A percentile compares a stretch with the other conserved stretches of the same genome.
phyloP scores from a whole-genome alignment of 78 protist species.

The Planoprotostelium fungivorum region DNA sequence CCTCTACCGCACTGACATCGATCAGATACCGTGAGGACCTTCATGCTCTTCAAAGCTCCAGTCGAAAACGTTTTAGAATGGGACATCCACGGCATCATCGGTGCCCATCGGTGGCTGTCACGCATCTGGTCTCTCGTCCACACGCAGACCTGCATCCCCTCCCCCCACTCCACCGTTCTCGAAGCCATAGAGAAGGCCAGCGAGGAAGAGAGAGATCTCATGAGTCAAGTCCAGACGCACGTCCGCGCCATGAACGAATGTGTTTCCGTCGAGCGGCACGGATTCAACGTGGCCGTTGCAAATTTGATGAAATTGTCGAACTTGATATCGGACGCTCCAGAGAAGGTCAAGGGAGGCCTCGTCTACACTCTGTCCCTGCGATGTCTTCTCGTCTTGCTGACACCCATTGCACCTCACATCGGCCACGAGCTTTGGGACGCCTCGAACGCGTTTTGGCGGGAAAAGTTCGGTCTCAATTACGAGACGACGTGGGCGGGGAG shows the following conservation, averaged over 20 bases:
- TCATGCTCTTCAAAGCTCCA: constrained; percentile 81
- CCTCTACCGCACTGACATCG: constrained; percentile 11
- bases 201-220: constrained; percentile 1
- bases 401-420: constrained; percentile 67
- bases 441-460: background rate
- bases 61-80: constrained; percentile 68
- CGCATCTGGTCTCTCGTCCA: constrained; percentile 27
- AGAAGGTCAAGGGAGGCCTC: background rate
- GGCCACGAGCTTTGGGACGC: constrained; percentile 42
- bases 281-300: constrained; percentile 63
- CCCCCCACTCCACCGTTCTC: background rate
- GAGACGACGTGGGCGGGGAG: background rate
- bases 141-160: background rate
- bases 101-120: constrained; percentile 54
- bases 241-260: constrained; percentile 10
- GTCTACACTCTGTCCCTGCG: background rate
- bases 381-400: constrained; percentile 12
- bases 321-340: background rate
- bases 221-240: constrained; percentile 1
- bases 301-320: constrained; percentile 57
- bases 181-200: background rate
- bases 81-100: constrained; percentile 71
- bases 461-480: background rate
- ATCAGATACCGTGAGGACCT: constrained; percentile 39
- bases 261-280: constrained; percentile 14